Evolutionary conservation across 1,284 basidiomycete species (phyloP).

Genomic region (Cryptococcus sp.): DNA sequence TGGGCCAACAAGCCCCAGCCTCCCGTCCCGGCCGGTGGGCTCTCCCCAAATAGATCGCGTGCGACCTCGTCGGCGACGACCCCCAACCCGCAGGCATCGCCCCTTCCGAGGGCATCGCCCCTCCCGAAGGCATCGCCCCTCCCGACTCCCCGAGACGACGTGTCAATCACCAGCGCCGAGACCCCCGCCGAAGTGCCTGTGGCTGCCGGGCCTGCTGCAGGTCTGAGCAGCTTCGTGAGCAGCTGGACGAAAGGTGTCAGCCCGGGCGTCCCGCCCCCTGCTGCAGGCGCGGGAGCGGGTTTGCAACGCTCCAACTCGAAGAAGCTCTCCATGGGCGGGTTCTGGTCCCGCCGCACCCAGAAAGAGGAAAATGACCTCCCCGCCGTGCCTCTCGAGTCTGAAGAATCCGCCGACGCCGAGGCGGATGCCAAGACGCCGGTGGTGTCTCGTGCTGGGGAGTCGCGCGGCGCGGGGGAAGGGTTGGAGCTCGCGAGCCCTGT

Average conservation of each 20-base stretch:
- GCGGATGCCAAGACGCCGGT: too few species aligned
- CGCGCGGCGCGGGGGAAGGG: background rate
- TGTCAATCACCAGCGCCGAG: conserved; percentile 1
- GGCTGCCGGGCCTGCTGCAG: background rate
- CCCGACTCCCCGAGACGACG: conserved; percentile 17
- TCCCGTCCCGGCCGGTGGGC: conserved; percentile 18
- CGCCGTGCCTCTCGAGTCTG: background rate
- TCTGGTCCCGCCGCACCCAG: conserved; percentile 23
- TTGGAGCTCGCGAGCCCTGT: conserved; percentile 9
- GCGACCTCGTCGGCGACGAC: conserved; percentile 6
- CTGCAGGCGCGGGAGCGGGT: background rate
- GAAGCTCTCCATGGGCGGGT: conserved; percentile 22
- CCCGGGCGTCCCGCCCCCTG: conserved; percentile 14
- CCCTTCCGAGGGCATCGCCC: conserved; percentile 5
- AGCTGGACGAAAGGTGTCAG: conserved; percentile 38
- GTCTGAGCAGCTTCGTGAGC: conserved; percentile 32
- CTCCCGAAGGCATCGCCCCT: conserved; percentile 17
- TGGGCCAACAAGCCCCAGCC: conserved; percentile 20
- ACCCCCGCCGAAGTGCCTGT: conserved; percentile 1
- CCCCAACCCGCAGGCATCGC: conserved; percentile 13
- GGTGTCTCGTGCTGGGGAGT: too few species aligned
- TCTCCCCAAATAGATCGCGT: conserved; percentile 13
- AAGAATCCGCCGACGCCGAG: too few species aligned
- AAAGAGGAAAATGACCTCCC: conserved; percentile 8
- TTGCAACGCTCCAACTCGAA: conserved; percentile 8